phyloP scores from a whole-genome alignment of 768 basidiomycete species.

The Suillus cothurnatus region DNA sequence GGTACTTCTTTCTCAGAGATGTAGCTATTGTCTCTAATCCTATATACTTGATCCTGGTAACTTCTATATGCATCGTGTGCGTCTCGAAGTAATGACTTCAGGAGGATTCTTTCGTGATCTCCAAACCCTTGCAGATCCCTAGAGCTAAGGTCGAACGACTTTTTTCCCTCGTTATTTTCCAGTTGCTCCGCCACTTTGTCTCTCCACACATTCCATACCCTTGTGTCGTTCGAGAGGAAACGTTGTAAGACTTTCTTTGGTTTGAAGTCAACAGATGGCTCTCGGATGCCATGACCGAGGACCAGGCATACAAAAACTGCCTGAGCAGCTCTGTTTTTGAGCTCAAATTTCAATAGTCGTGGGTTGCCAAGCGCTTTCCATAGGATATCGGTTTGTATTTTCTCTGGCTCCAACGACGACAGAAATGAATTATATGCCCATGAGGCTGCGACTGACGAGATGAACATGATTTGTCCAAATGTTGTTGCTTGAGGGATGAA shows the following conservation, averaged over 20 bases:
- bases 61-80: neutral
- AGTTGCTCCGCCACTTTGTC: conserved; percentile 24
- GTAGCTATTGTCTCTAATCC: neutral
- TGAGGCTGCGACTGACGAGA: conserved; percentile 32
- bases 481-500: conserved; percentile 37
- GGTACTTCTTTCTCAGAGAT: neutral
- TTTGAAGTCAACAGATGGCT: conserved; percentile 8
- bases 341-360: conserved; percentile 21
- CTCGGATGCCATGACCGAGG: conserved; percentile 16
- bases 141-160: neutral
- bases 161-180: conserved; percentile 11
- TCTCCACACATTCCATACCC: conserved; percentile 31
- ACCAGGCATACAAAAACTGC: conserved; percentile 28
- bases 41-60: neutral
- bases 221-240: conserved; percentile 32
- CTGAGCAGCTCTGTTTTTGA: conserved; percentile 10
- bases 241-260: conserved; percentile 10
- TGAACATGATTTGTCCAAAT: conserved; percentile 40
- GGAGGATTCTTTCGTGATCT: neutral
- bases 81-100: neutral
- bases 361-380: conserved; percentile 19
- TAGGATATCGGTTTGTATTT: conserved; percentile 25
- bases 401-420: conserved; percentile 40
- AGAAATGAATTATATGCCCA: conserved; percentile 40
- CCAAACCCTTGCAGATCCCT: neutral